Percentiles rank a stretch among this genome's conserved stretches.
These are phyloP conservation scores for Candida mattraensis DNA, from an alignment of 805 yeast genomes.

Conservation along the genomic window DNA sequence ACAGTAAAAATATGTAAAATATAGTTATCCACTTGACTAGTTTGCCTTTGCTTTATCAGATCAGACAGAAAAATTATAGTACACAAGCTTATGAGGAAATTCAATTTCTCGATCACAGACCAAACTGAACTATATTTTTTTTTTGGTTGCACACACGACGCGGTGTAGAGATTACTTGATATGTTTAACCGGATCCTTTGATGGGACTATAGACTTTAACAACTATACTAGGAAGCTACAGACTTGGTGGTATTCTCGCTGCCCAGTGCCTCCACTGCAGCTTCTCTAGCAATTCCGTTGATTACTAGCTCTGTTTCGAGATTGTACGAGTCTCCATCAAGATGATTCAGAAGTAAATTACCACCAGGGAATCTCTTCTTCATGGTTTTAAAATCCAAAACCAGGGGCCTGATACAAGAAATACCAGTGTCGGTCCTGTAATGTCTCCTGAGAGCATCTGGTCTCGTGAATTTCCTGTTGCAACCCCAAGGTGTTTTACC, in stretches of 20 bases:
- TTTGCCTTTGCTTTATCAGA: no score
- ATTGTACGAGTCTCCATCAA: constrained; percentile 1
- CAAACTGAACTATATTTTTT: no score
- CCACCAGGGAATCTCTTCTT: constrained; percentile 4
- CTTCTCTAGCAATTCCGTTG: constrained; percentile 23
- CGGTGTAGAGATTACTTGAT: no score
- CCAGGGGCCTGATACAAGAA: constrained; percentile 62
- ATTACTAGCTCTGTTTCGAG: constrained; percentile 19
- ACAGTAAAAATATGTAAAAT: no score
- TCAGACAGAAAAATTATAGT: no score
- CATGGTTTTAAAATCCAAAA: constrained; percentile 48
- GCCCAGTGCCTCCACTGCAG: constrained; percentile 19
- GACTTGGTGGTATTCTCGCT: constrained; percentile 2
- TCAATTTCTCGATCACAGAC: no score
- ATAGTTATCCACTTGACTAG: no score
- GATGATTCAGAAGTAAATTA: neutral
- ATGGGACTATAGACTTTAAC: neutral
- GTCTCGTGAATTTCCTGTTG: constrained; percentile 69
- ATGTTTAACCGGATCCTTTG: no score
- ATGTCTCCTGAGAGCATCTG: constrained; percentile 76
- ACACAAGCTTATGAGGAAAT: no score
- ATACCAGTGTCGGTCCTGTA: constrained; percentile 76
- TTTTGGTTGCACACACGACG: no score
- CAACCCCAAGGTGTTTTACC: constrained; percentile 72
- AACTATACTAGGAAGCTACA: neutral